phyloP scores from a whole-genome alignment of 108 stramenopile genomes.

The Nitzschia putrida region DNA sequence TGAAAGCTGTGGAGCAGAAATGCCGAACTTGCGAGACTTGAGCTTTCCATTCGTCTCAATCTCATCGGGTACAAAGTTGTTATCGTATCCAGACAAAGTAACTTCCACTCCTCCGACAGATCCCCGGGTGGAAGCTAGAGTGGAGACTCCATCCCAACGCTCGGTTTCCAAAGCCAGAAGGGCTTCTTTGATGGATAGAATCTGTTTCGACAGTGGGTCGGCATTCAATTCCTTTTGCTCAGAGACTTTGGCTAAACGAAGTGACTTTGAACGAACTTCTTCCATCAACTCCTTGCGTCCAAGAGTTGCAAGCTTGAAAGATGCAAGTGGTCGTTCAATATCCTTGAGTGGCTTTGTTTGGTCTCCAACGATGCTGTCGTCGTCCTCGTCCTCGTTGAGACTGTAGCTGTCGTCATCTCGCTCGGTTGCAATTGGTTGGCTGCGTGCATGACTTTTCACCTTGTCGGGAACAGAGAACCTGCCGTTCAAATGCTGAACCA shows the following conservation, averaged over 20 bases:
- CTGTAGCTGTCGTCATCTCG: neutral
- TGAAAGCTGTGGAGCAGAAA: too few relatives aligned
- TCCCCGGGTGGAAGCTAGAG: slow-evolving; percentile 6
- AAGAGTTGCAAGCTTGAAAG: slow-evolving; percentile 1
- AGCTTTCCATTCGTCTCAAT: too few relatives aligned
- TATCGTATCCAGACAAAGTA: too few relatives aligned
- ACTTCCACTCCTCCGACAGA: neutral
- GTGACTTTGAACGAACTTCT: neutral
- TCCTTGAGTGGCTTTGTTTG: neutral
- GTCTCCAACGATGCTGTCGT: slow-evolving; percentile 7
- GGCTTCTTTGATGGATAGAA: slow-evolving; percentile 4
- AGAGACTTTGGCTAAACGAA: neutral
- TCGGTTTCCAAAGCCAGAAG: slow-evolving; percentile 1
- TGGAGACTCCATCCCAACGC: slow-evolving; percentile 7
- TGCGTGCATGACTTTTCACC: slow-evolving; percentile 1
- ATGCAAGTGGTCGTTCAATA: neutral
- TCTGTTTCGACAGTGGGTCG: neutral
- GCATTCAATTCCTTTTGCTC: neutral
- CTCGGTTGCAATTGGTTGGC: slow-evolving; percentile 4
- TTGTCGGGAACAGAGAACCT: slow-evolving; percentile 6
- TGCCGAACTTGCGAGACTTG: too few relatives aligned
- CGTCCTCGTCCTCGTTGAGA: slow-evolving; percentile 1
- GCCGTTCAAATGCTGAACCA: neutral
- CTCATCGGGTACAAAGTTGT: too few relatives aligned
- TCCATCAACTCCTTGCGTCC: slow-evolving; percentile 1